Percentiles rank a stretch among this genome's conserved stretches.
Evolutionary conservation across 1,284 basidiomycete species (phyloP).

Genomic region (Irpex sp.): DNA sequence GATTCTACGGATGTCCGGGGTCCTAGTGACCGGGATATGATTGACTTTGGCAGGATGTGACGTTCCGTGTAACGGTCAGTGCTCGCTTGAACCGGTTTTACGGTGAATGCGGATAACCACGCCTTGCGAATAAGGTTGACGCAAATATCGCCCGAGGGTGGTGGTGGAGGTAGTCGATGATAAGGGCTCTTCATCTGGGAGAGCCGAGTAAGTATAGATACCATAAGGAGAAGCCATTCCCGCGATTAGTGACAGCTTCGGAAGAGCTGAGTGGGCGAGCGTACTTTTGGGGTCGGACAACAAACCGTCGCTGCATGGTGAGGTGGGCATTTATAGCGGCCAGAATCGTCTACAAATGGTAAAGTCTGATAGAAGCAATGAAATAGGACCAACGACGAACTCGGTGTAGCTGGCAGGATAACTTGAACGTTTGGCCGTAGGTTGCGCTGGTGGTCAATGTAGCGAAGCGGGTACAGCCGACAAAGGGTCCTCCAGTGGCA

Average conservation of each 20-base stretch:
- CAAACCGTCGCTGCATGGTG: no score
- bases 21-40: constrained; percentile 2
- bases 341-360: background rate
- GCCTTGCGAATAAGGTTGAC: constrained; percentile 15
- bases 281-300: background rate
- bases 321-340: background rate
- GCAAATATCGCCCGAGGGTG: constrained; percentile 12
- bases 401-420: background rate
- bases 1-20: constrained; percentile 8
- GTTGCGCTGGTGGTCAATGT: background rate
- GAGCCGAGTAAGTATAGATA: background rate
- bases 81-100: constrained; percentile 12
- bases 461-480: background rate
- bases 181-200: constrained; percentile 17
- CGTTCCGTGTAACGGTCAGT: constrained; percentile 3
- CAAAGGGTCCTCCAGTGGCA: background rate
- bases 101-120: constrained; percentile 15
- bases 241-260: background rate
- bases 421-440: background rate
- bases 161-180: constrained; percentile 20
- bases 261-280: background rate
- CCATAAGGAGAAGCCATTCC: background rate
- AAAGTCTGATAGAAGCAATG: background rate
- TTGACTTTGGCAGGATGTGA: constrained; percentile 7
- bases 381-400: background rate